Evolutionary conservation across 2,329 filamentous ascomycete genomes (phyloP).

Genomic region (Cryphonectria carpinicola): DNA sequence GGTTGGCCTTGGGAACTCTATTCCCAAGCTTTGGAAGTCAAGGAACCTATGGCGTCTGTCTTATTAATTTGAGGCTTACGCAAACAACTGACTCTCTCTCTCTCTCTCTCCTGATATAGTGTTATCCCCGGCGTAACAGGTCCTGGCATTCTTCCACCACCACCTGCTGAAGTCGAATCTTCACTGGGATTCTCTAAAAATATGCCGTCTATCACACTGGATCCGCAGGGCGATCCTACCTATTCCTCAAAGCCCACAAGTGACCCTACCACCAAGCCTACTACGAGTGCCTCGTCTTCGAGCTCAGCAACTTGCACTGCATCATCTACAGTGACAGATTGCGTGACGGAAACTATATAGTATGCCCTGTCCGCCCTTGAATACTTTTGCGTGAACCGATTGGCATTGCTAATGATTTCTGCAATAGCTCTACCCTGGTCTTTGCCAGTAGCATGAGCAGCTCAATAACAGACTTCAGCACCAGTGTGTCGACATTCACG

Average conservation of each 20-base stretch:
- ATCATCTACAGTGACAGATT: slow-evolving; percentile 9
- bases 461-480: slow-evolving; percentile 5
- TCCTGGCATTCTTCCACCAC: slow-evolving; percentile 10
- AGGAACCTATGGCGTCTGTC: neutral
- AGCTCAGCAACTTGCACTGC: slow-evolving; percentile 10
- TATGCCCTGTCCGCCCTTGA: neutral
- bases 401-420: neutral
- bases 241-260: slow-evolving; percentile 13
- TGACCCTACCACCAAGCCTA: slow-evolving; percentile 4
- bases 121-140: slow-evolving; percentile 5
- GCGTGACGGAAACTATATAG: slow-evolving; percentile 13
- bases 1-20: too few relatives aligned
- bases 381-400: neutral
- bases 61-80: neutral
- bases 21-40: too few relatives aligned
- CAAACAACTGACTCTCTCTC: neutral
- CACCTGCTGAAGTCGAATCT: slow-evolving; percentile 7
- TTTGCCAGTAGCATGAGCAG: slow-evolving; percentile 10
- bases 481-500: slow-evolving; percentile 11
- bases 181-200: slow-evolving; percentile 16
- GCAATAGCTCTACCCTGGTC: slow-evolving; percentile 11
- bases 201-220: slow-evolving; percentile 13
- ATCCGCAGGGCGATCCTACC: slow-evolving; percentile 11
- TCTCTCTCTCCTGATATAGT: neutral
- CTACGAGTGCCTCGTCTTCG: slow-evolving; percentile 10